Base-by-base conservation (phyloP, 345 rosid genomes). In the Heritiera littoralis region DNA sequence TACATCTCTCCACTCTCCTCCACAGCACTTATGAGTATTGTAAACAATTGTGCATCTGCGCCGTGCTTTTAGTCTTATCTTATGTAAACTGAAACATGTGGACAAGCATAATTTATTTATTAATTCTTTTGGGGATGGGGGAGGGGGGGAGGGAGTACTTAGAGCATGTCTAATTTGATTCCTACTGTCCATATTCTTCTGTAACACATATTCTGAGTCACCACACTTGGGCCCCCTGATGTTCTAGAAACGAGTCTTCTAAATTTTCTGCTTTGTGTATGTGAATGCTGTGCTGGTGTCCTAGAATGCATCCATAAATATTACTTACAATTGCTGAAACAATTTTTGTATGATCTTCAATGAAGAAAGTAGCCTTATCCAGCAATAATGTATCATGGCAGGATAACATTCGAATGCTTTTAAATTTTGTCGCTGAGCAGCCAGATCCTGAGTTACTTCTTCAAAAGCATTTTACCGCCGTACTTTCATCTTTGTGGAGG, bases 401-500 rank as follows among this genome's bases (percentile, higher is more conserved):
- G 99, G 99, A 97, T 77, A 90, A 94, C 77, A 80, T 94, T 43
- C 88, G 90, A 76, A 80, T 81, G 83, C 92, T 97, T 67, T 84
- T 97, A 81, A 88, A 86, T 80, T 86, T 92, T 88, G 89, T 90
- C 70, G 84, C 92, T 64, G 96, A 90, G 81, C 92, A 87, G 86
- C 92, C 92, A 75, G 97, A 97, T 84, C 86, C 84, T 45, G 99
- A 97, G 86, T 87, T 88, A 77, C 98, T 97, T 69, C 94, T 97
- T 72, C 99, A 92, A 84, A 93, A 84, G 85, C 99, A 97, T 86
- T 97, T 93, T 80, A 85, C 94, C 7, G 93, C 93, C 67, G 81
- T 97, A 81, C 93, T 97, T 74, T 87, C 98, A 76, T 84, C 98
- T 18, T 87, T 90, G 40, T 93, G 99, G 99, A 90, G 87, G 90